phyloP scores from a whole-genome alignment of 2,329 filamentous ascomycete species.

The Rasamsonia emersonii region DNA sequence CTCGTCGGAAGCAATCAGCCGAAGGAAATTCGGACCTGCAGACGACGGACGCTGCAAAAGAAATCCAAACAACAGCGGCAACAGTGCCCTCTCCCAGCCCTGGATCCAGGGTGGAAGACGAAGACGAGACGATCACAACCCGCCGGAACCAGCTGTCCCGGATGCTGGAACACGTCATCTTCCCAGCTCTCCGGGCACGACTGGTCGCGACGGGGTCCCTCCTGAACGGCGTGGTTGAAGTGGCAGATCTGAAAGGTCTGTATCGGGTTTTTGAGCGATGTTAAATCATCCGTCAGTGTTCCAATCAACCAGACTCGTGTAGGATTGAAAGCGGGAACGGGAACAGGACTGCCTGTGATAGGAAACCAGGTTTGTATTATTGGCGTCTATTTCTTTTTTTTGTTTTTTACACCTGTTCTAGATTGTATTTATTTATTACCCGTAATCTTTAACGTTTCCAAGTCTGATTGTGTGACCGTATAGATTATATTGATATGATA shows the following conservation, averaged over 20 bases:
- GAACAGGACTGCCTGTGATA: no score
- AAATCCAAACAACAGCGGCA: slow-evolving; percentile 17
- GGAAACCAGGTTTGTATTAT: no score
- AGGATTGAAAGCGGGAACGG: no score
- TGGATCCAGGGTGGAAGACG: slow-evolving; percentile 38
- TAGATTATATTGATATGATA: no score
- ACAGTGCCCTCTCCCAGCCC: not conserved
- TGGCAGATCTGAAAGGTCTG: slow-evolving; percentile 83
- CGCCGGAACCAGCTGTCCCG: slow-evolving; percentile 62
- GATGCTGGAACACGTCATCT: slow-evolving; percentile 76
- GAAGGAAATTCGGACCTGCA: not conserved
- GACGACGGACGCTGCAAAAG: slow-evolving; percentile 2
- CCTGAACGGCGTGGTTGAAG: slow-evolving; percentile 70
- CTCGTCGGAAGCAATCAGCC: slow-evolving; percentile 2
- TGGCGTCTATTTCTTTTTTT: not conserved
- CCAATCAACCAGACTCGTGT: no score
- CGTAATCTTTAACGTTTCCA: slow-evolving; percentile 9
- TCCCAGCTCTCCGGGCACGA: slow-evolving; percentile 77
- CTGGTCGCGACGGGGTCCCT: slow-evolving; percentile 73
- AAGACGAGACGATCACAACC: slow-evolving; percentile 34
- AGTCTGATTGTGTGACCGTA: no score
- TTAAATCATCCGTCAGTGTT: slow-evolving; percentile 38
- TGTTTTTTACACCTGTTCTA: slow-evolving; percentile 1
- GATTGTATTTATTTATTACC: slow-evolving; percentile 2
- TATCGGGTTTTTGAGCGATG: slow-evolving; percentile 95